These are phyloP conservation scores for Polysphondylium violaceum DNA, from an alignment of 78 protist genomes.

Conservation along the genomic window DNA sequence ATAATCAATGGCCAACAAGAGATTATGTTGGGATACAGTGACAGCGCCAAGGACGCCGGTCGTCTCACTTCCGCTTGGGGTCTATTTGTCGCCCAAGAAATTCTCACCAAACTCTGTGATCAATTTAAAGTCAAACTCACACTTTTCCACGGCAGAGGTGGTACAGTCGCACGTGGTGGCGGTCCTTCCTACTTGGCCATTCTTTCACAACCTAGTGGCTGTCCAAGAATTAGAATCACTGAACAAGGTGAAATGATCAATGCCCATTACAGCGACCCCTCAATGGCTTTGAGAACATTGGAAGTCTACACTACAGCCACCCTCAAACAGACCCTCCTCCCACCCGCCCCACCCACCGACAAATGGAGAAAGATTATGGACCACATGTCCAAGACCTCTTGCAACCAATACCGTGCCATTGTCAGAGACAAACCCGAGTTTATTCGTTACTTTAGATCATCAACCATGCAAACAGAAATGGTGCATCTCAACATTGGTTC, in stretches of 20 bases:
- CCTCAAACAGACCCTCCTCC: constrained; percentile 71
- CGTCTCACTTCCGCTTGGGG: constrained; percentile 80
- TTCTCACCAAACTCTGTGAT: constrained; percentile 20
- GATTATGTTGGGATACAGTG: constrained; percentile 91
- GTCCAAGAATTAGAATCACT: constrained; percentile 80
- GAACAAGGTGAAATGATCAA: constrained; percentile 90
- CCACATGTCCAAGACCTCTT: constrained; percentile 54
- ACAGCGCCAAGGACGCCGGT: constrained; percentile 86
- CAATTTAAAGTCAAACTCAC: constrained; percentile 25
- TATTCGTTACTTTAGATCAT: constrained; percentile 82
- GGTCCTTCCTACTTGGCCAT: constrained; percentile 82
- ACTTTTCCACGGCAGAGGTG: constrained; percentile 92
- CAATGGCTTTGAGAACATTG: constrained; percentile 49
- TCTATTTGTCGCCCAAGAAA: constrained; percentile 79
- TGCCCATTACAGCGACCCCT: constrained; percentile 64
- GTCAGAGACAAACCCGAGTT: constrained; percentile 75
- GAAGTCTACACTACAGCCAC: constrained; percentile 82
- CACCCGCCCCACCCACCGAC: constrained; percentile 68
- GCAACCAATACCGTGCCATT: constrained; percentile 63
- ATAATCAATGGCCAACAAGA: constrained; percentile 73
- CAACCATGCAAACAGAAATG: constrained; percentile 82
- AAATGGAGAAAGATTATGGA: constrained; percentile 82
- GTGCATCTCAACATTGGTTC: constrained; percentile 76
- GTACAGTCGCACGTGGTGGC: constrained; percentile 86
- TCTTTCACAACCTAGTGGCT: constrained; percentile 88